phyloP scores from a whole-genome alignment of 1,284 basidiomycete species.

The Fistulinella cinereoalba region DNA sequence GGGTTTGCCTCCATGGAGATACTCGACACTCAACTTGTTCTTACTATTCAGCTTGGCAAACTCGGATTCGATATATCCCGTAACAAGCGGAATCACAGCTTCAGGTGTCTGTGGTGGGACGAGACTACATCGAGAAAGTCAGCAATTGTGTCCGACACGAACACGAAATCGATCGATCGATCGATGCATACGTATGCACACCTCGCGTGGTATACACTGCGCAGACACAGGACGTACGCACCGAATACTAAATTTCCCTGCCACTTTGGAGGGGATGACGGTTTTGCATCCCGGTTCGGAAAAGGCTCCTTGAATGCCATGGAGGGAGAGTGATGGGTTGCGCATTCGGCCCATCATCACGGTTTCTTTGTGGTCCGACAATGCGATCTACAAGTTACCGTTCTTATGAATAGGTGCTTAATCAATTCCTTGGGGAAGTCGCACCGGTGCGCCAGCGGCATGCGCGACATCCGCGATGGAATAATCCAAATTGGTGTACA shows the following conservation, averaged over 20 bases:
- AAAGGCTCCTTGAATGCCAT: constrained; percentile 98
- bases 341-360: constrained; percentile 91
- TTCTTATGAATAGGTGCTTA: too few relatives aligned
- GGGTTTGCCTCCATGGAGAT: constrained; percentile 83
- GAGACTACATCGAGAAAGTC: constrained; percentile 43
- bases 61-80: constrained; percentile 70
- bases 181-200: constrained; percentile 1
- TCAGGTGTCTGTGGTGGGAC: constrained; percentile 90
- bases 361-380: constrained; percentile 80
- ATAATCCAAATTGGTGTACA: constrained; percentile 80
- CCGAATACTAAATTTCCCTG: constrained; percentile 94
- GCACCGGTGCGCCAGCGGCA: constrained; percentile 67
- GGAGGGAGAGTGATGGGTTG: constrained; percentile 85
- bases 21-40: constrained; percentile 70
- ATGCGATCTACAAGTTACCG: constrained; percentile 47
- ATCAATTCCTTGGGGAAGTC: too few relatives aligned
- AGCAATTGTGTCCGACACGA: neutral
- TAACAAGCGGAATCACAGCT: constrained; percentile 68
- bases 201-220: too few relatives aligned
- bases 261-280: constrained; percentile 89
- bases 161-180: neutral
- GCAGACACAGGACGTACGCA: constrained; percentile 37
- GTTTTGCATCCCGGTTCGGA: constrained; percentile 88
- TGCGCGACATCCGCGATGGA: constrained; percentile 73
- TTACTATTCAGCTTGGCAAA: constrained; percentile 84